Evolutionary conservation across 2,329 filamentous ascomycete species (phyloP).

Genomic region (Didymosphaeria variabile): DNA sequence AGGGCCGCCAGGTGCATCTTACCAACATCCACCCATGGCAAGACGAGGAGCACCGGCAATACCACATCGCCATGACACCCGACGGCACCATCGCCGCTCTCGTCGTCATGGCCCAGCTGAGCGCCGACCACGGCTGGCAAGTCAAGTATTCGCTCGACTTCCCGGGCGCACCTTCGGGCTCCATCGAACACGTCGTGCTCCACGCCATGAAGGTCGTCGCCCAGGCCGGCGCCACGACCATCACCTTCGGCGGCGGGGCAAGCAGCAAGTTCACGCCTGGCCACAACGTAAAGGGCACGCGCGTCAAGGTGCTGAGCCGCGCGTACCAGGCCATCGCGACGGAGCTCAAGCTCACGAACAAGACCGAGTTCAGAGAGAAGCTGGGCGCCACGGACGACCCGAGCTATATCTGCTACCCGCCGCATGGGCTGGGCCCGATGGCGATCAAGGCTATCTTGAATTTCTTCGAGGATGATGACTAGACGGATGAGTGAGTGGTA

Average conservation of each 20-base stretch:
- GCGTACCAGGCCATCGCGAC: conserved; percentile 84
- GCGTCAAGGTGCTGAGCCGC: conserved; percentile 81
- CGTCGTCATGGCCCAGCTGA: conserved; percentile 83
- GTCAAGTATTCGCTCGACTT: conserved; percentile 97
- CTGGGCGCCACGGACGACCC: conserved; percentile 85
- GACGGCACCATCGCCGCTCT: conserved; percentile 78
- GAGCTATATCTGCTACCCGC: conserved; percentile 89
- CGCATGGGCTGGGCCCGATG: conserved; percentile 81
- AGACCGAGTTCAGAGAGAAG: conserved; percentile 91
- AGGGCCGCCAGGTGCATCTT: conserved; percentile 86
- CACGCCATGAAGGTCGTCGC: conserved; percentile 71
- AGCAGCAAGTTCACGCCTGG: conserved; percentile 77
- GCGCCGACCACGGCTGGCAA: conserved; percentile 86
- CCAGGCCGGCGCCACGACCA: conserved; percentile 67
- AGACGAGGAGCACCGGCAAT: conserved; percentile 82
- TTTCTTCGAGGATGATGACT: conserved; percentile 80
- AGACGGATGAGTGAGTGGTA: conserved; percentile 24
- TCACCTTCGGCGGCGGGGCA: conserved; percentile 90
- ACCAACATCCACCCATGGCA: conserved; percentile 92
- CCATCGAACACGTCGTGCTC: conserved; percentile 84
- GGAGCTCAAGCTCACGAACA: conserved; percentile 82
- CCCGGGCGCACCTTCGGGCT: conserved; percentile 82
- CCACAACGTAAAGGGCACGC: conserved; percentile 80
- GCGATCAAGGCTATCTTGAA: conserved; percentile 87
- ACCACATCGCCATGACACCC: conserved; percentile 80